Percentiles rank a stretch among this genome's conserved stretches.
Conservation (phyloP, 805 yeast species). For the Maudiozyma pseudohumilis region DNA sequence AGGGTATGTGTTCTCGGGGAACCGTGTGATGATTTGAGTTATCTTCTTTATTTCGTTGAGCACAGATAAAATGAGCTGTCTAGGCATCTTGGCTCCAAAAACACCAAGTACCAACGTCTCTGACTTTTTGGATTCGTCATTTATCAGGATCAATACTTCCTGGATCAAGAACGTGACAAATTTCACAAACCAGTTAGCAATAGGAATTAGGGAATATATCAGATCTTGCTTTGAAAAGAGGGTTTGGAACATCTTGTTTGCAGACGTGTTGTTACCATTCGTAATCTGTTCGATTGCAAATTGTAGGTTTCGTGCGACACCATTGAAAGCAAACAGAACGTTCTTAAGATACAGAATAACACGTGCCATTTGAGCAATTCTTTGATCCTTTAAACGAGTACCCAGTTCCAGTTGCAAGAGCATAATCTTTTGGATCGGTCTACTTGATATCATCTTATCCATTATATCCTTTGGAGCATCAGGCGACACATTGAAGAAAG, state of each 20-base stretch:
- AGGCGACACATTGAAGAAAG: constrained; percentile 28
- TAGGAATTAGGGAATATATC: constrained; percentile 58
- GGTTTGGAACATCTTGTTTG: constrained; percentile 36
- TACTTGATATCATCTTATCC: constrained; percentile 29
- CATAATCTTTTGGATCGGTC: constrained; percentile 29
- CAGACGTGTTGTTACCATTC: constrained; percentile 20
- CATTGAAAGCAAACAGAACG: constrained; percentile 28
- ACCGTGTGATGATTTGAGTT: constrained; percentile 43
- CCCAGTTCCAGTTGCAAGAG: constrained; percentile 28
- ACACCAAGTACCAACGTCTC: constrained; percentile 46
- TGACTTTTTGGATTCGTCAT: constrained; percentile 13
- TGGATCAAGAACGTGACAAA: constrained; percentile 62
- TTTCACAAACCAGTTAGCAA: constrained; percentile 79
- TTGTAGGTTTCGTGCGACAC: constrained; percentile 29
- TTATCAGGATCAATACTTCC: constrained; percentile 47
- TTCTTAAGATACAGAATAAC: constrained; percentile 24
- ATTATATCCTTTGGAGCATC: constrained; percentile 29
- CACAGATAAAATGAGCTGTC: constrained; percentile 56
- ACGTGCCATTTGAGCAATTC: constrained; percentile 26
- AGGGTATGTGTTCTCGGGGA: constrained; percentile 41
- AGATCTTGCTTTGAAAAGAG: constrained; percentile 52
- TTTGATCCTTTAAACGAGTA: constrained; percentile 19
- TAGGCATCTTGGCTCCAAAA: constrained; percentile 57
- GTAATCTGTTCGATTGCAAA: constrained; percentile 30
- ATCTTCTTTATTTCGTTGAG: constrained; percentile 57